Conservation (phyloP, 1,139 yeast species). For the Blastobotrys arbuscula region DNA sequence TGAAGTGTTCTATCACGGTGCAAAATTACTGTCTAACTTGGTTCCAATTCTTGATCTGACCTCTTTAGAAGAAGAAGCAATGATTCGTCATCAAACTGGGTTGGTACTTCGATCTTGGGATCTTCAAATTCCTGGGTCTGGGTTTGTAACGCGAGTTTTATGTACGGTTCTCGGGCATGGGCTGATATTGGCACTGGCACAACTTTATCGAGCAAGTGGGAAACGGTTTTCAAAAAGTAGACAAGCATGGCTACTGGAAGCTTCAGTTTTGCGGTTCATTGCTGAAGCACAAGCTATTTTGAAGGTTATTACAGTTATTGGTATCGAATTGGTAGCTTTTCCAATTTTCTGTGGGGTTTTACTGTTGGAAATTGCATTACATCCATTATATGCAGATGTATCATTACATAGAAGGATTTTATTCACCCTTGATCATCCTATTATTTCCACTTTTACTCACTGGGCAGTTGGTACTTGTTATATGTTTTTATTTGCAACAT, state of each 20-base stretch:
- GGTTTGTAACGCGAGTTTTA: constrained; percentile 17
- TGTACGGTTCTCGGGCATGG: constrained; percentile 22
- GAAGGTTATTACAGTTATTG: constrained; percentile 70
- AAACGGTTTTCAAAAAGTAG: constrained; percentile 18
- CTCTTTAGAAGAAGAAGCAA: constrained; percentile 4
- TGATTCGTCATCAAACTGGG: constrained; percentile 1
- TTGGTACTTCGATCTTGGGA: not conserved
- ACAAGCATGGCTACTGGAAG: constrained; percentile 16
- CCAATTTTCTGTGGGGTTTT: constrained; percentile 84
- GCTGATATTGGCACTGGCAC: constrained; percentile 13
- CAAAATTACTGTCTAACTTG: not conserved
- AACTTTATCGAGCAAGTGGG: constrained; percentile 19
- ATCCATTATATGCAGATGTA: constrained; percentile 31
- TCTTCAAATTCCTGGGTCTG: constrained; percentile 9
- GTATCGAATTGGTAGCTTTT: constrained; percentile 73
- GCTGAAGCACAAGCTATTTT: constrained; percentile 47
- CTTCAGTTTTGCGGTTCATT: constrained; percentile 19
- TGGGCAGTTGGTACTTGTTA: constrained; percentile 81
- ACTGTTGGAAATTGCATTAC: constrained; percentile 53
- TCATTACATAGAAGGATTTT: constrained; percentile 11
- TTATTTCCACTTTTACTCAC: constrained; percentile 35
- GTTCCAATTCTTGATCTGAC: constrained; percentile 4
- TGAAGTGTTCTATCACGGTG: constrained; percentile 7
- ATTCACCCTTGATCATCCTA: constrained; percentile 21
- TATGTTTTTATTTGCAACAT: constrained; percentile 83